A percentile compares a stretch with the other conserved stretches of the same genome.
Evolutionary conservation across 148 eudicot species (phyloP).

Genomic region (Pouteria glomerata): DNA sequence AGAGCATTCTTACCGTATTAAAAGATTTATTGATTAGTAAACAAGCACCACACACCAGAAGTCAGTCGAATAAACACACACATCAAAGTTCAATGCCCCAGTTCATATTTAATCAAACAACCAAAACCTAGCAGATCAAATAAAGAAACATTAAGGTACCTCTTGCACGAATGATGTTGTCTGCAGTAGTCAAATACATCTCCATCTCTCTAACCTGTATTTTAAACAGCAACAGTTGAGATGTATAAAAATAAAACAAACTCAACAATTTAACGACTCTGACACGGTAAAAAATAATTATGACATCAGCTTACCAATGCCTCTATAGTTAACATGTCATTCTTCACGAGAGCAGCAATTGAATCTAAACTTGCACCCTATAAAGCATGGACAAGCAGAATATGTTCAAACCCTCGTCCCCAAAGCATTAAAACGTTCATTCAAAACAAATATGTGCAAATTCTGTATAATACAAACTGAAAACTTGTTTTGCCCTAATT

Average conservation of each 20-base stretch:
- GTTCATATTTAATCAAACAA: not conserved
- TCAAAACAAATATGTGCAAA: not conserved
- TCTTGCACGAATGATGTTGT: conserved; percentile 81
- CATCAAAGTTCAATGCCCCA: not conserved
- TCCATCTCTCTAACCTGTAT: conserved; percentile 84
- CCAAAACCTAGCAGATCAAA: not conserved
- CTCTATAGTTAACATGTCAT: conserved; percentile 54
- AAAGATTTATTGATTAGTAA: too few species aligned
- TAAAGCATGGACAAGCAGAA: conserved; percentile 1
- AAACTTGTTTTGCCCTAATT: not conserved
- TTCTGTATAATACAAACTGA: not conserved
- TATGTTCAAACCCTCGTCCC: not conserved
- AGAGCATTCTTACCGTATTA: too few species aligned
- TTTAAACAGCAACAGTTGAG: not conserved
- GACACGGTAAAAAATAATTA: conserved; percentile 1
- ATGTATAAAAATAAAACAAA: not conserved
- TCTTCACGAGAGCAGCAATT: conserved; percentile 63
- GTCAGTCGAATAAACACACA: not conserved
- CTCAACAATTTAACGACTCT: not conserved
- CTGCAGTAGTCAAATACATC: conserved; percentile 80
- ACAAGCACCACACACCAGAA: not conserved
- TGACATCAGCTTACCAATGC: conserved; percentile 35
- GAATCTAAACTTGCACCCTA: conserved; percentile 65
- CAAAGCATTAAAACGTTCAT: not conserved
- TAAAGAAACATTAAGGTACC: conserved; percentile 34